Evolutionary conservation across 768 basidiomycete species (phyloP), one percentile per base, ranked within the genome.

Genomic region (Lactifluus subvellereus): DNA sequence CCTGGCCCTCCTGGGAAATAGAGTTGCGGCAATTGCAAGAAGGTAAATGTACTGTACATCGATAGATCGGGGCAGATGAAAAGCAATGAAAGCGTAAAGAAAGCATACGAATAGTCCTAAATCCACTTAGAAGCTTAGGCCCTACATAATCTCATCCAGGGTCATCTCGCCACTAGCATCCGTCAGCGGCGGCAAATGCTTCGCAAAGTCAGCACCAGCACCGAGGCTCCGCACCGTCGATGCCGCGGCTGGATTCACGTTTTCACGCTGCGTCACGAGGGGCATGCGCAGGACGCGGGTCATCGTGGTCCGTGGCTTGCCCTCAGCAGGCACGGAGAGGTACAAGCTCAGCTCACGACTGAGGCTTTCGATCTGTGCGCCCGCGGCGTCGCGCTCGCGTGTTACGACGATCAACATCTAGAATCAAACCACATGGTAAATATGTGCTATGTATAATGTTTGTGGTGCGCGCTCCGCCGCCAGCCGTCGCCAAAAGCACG

Each of bases 311-410:
- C 73, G 70, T 20, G 74, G 71, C 54, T 74, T 74, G 11, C 54
- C 37, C 7, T 74, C 72, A 2, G 60, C 54, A 2, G 69, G 70
- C 59, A 76, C 73, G 35, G 75, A 73, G 61, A 72, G 73, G 68
- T 76, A 77, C 66, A 75, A 53, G 40, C 67, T 67, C 40, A 77
- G 67, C 64, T 77, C 76, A 33, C 69, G 67, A 13, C 68, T 69
- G 30, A 77, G 71, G 18, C 67, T 67, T 22, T 75, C 74, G 62
- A 72, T 72, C 33, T 73, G 67, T 14, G 68, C 67, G 5, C 59
- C 49, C 3, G 68, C 68, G 4, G 70, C 67, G 14, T 77, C 75
- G 3, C 72, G 69, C 16, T 76, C 74, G 33, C 73, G 71, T n/a
- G 70, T 69, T 7, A 64, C 62, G 40, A 71, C 54, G 5, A 74